A percentile compares a stretch with the other conserved stretches of the same genome.
Evolutionary conservation across 75 land plant genomes (phyloP).

Genomic region (Selaginella moellendorffii): DNA sequence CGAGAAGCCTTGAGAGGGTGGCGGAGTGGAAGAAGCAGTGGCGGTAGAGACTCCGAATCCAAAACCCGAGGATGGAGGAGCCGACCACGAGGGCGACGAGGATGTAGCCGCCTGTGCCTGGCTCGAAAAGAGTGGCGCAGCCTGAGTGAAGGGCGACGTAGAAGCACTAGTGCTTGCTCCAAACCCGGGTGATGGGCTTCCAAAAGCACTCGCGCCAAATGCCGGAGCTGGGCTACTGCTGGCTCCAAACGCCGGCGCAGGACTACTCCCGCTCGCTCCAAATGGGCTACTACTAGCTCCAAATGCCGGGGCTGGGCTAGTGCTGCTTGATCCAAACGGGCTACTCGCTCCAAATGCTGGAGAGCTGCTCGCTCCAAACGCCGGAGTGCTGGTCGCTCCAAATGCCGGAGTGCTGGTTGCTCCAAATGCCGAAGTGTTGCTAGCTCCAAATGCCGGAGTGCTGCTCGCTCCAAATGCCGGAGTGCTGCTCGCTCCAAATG

Average conservation of each 20-base stretch:
- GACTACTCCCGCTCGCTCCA: not conserved
- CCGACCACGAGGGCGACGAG: not conserved
- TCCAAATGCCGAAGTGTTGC: not conserved
- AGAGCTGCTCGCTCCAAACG: not conserved
- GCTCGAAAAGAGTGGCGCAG: not conserved
- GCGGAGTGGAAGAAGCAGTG: conserved; percentile 6
- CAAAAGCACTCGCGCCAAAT: not conserved
- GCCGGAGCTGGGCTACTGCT: not conserved
- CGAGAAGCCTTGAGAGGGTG: conserved; percentile 11
- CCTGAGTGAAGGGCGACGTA: not conserved
- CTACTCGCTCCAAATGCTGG: not conserved
- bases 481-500: not conserved
- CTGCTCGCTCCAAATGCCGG: not conserved
- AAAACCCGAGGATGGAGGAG: not conserved
- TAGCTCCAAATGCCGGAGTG: not conserved
- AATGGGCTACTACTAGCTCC: not conserved
- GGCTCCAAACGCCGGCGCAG: not conserved
- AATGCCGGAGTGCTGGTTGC: not conserved
- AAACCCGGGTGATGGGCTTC: not conserved
- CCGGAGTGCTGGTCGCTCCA: too few relatives aligned
- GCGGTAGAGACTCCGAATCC: conserved; percentile 5
- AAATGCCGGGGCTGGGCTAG: not conserved
- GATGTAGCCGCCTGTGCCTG: conserved; percentile 10
- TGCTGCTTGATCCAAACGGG: not conserved
- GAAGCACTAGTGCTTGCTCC: not conserved